Conservation (phyloP, 2,329 filamentous ascomycete genomes). For the Beauveria brongniartii region DNA sequence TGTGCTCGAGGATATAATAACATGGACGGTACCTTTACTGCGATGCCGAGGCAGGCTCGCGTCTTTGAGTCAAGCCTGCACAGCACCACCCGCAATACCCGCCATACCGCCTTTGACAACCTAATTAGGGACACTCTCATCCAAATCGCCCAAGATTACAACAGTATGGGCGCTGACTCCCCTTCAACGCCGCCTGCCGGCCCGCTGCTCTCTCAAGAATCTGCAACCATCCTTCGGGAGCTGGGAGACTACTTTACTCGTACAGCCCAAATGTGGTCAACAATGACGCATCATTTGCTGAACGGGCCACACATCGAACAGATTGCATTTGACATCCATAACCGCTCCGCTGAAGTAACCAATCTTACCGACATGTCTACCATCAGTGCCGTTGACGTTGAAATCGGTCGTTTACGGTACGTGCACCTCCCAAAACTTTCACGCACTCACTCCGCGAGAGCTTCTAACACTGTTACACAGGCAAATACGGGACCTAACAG, state of each 20-base stretch:
- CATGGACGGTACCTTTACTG: conserved; percentile 4
- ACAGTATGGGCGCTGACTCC: conserved; percentile 4
- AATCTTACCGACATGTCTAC: conserved; percentile 22
- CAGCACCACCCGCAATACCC: not conserved
- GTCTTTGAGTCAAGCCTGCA: conserved; percentile 10
- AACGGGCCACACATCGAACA: conserved; percentile 25
- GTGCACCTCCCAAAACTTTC: conserved; percentile 5
- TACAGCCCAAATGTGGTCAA: conserved; percentile 26
- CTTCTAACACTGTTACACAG: conserved; percentile 16
- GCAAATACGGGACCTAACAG: conserved; percentile 26
- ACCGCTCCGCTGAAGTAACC: conserved; percentile 18
- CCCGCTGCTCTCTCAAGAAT: conserved; percentile 10
- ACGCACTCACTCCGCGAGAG: not conserved
- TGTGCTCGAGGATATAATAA: conserved; percentile 2
- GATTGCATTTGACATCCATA: conserved; percentile 21
- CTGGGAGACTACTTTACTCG: conserved; percentile 29
- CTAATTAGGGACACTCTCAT: conserved; percentile 7
- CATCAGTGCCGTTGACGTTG: conserved; percentile 24
- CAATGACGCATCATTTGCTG: conserved; percentile 26
- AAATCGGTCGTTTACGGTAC: conserved; percentile 27
- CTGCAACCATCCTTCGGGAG: conserved; percentile 24
- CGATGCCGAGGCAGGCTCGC: conserved; percentile 1
- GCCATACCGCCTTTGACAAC: not conserved
- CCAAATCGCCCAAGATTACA: not conserved
- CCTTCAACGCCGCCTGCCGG: conserved; percentile 12